phyloP scores from a whole-genome alignment of 257 asterid species.

The Ajuga chamaepitys region DNA sequence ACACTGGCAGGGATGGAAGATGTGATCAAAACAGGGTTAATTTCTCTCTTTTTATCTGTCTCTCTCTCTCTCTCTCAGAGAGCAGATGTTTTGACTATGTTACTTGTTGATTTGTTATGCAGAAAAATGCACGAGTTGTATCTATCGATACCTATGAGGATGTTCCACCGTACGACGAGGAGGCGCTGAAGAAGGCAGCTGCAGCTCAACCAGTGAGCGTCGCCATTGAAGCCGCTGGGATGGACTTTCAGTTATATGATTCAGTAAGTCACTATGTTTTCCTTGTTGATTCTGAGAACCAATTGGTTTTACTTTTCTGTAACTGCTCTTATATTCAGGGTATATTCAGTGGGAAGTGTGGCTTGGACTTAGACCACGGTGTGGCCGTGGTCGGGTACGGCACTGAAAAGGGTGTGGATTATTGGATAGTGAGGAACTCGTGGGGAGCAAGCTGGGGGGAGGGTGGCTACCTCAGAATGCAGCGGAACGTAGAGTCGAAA shows the following conservation, averaged over 20 bases:
- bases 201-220: conserved; percentile 52
- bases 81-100: neutral
- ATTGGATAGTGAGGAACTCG: conserved; percentile 78
- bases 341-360: conserved; percentile 55
- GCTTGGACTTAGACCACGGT: conserved; percentile 62
- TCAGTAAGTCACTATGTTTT: conserved; percentile 29
- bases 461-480: conserved; percentile 62
- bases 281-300: too few relatives aligned
- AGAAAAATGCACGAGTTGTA: conserved; percentile 66
- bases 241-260: conserved; percentile 56
- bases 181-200: conserved; percentile 45
- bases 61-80: too few relatives aligned
- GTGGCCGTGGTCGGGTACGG: conserved; percentile 73
- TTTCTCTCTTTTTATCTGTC: neutral
- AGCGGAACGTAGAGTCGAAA: conserved; percentile 36
- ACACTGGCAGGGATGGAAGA: conserved; percentile 33
- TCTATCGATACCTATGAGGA: conserved; percentile 56
- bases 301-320: neutral
- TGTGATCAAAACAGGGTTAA: conserved; percentile 49
- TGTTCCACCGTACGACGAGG: conserved; percentile 32
- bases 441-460: conserved; percentile 84
- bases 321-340: conserved; percentile 36
- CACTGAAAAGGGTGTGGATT: conserved; percentile 40
- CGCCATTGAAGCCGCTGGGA: conserved; percentile 66
- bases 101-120: conserved; percentile 12